Evolutionary conservation across 805 yeast genomes (phyloP), one percentile per base, ranked within the genome.

Genomic region (Schizosaccharomyces cryophilus): DNA sequence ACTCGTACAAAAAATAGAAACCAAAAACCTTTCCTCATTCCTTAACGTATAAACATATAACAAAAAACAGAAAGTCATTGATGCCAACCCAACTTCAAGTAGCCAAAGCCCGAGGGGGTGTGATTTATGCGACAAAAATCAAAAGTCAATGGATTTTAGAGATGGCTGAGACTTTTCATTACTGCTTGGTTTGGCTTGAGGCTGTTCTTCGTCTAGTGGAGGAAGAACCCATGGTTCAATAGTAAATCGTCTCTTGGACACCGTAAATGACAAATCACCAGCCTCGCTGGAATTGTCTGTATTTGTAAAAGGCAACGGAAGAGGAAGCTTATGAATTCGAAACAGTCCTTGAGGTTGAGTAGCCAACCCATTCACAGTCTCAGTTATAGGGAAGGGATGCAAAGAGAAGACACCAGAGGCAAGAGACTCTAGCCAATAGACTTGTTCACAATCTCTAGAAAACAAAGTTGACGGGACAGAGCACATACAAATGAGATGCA

Each of bases 391-490:
- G 13, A 89, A 87, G 1, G 96, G 95, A 64, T 83, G 86, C 61
- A 90, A 71, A 61, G 84, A 84, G 29, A 90, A 68, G 3, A 84
- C 83, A 0, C 83, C 75, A 66, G 87, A 95, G 62, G 77, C 74
- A 15, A 84, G 65, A 19, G 70, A 72, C 69, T 87, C 95, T 11
- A 81, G 67, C 51, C 77, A 75, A 1, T 78, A 73, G 4, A 79
- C 67, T 15, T 81, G 62, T 1, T 76, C 65, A 5, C 75, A 69
- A 3, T 73, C 67, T 24, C 86, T 77, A 0, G 87, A 81, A 67
- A 80, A 82, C 55, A 87, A 72, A 61, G 83, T 88, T 21, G 60
- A 15, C 19, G 61, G 61, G 7, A 59, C 40, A n/a, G 60, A 56
- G 35, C 42, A 38, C 60, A 56, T 56, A n/a, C 60, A 56, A 21